Percentiles rank a stretch among this genome's conserved stretches.
These are phyloP conservation scores for Penicillium tannophilum DNA, from an alignment of 495 filamentous ascomycete genomes.

Conservation along the genomic window DNA sequence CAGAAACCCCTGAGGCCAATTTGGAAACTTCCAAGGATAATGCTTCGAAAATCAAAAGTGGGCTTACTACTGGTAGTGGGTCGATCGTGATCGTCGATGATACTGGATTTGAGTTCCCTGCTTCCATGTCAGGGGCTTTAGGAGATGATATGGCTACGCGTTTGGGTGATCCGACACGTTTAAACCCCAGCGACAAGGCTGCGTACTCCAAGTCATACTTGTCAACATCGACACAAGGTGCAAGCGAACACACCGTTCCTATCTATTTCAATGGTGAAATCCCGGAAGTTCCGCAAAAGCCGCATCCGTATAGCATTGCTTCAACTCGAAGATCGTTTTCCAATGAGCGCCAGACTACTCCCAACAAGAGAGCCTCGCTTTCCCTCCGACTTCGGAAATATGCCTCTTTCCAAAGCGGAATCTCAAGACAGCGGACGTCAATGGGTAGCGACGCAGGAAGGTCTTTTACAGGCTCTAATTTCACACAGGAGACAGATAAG, in stretches of 20 bases:
- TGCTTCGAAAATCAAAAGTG: slow-evolving; percentile 49
- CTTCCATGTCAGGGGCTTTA: slow-evolving; percentile 41
- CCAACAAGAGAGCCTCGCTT: slow-evolving; percentile 31
- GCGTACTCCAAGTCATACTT: slow-evolving; percentile 21
- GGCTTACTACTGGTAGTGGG: slow-evolving; percentile 74
- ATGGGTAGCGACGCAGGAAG: slow-evolving; percentile 61
- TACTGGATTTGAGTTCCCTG: slow-evolving; percentile 40
- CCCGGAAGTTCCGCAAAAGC: slow-evolving; percentile 11
- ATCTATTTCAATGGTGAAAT: slow-evolving; percentile 36
- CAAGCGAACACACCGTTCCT: slow-evolving; percentile 21
- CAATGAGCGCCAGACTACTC: slow-evolving; percentile 31
- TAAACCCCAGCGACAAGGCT: background rate
- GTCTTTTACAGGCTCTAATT: slow-evolving; percentile 46
- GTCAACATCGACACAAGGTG: slow-evolving; percentile 20
- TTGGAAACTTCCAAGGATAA: slow-evolving; percentile 11
- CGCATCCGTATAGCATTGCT: slow-evolving; percentile 20
- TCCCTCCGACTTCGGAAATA: slow-evolving; percentile 57
- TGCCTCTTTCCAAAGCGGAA: slow-evolving; percentile 74
- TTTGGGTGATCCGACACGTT: background rate
- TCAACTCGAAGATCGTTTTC: slow-evolving; percentile 38
- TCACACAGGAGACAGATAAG: slow-evolving; percentile 41
- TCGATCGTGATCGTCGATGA: slow-evolving; percentile 87
- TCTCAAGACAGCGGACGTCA: slow-evolving; percentile 59
- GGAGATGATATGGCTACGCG: slow-evolving; percentile 14
- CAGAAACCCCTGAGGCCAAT: background rate